A percentile compares a stretch with the other conserved stretches of the same genome.
These are phyloP conservation scores for Babesia gibsoni DNA, from an alignment of 169 alveolate species.

Conservation along the genomic window DNA sequence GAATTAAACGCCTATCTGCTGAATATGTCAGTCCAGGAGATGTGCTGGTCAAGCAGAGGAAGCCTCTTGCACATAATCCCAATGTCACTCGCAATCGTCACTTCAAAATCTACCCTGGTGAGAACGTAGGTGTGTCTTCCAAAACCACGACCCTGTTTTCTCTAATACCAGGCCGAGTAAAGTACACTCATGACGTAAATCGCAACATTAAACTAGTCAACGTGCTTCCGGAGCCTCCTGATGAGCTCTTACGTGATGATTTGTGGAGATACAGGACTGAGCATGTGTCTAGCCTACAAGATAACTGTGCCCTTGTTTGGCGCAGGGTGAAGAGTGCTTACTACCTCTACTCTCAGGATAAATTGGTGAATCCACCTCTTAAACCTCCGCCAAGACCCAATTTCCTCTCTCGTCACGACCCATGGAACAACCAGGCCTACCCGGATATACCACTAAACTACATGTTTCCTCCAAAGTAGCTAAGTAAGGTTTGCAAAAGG, in stretches of 20 bases:
- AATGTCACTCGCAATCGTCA: constrained; percentile 72
- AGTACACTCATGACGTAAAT: constrained; percentile 79
- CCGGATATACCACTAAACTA: constrained; percentile 62
- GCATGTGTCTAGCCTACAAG: constrained; percentile 80
- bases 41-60: constrained; percentile 74
- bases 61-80: constrained; percentile 73
- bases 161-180: constrained; percentile 78
- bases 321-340: constrained; percentile 69
- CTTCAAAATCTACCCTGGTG: constrained; percentile 81
- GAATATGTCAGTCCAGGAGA: constrained; percentile 82
- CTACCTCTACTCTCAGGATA: constrained; percentile 8
- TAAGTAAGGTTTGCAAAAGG: too few species aligned
- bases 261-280: constrained; percentile 87
- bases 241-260: constrained; percentile 78
- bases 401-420: constrained; percentile 68
- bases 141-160: constrained; percentile 74
- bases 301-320: constrained; percentile 73
- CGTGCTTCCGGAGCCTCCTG: constrained; percentile 83
- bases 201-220: constrained; percentile 77
- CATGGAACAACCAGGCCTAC: constrained; percentile 77
- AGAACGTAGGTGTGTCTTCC: constrained; percentile 68
- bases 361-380: constrained; percentile 67
- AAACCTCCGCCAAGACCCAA: constrained; percentile 80
- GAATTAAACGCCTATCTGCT: constrained; percentile 78
- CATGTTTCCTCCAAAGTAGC: constrained; percentile 33